Evolutionary conservation across 768 basidiomycete species (phyloP).

Genomic region (Sporobolomyces phaffii): DNA sequence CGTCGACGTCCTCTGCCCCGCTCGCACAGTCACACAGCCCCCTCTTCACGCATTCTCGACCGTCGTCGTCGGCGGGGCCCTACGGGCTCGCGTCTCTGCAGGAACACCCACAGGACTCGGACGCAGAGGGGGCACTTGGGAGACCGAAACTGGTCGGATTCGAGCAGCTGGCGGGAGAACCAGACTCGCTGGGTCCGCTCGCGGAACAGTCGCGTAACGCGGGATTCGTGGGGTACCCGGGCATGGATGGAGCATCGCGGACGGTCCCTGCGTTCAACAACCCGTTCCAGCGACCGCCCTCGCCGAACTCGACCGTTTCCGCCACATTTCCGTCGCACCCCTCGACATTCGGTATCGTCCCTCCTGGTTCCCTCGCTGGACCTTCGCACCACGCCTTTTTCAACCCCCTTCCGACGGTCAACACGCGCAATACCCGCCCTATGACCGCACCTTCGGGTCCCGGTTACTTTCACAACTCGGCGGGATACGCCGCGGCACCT

Average conservation of each 20-base stretch:
- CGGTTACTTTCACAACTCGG: constrained; percentile 4
- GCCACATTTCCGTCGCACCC: background rate
- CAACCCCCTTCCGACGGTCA: constrained; percentile 31
- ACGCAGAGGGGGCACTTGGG: background rate
- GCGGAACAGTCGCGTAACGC: background rate
- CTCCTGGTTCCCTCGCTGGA: background rate
- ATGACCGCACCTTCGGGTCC: constrained; percentile 35
- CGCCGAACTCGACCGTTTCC: background rate
- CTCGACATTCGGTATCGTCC: background rate
- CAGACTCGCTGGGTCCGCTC: background rate
- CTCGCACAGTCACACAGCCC: background rate
- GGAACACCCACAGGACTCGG: constrained; percentile 3
- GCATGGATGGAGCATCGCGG: background rate
- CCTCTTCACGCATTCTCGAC: background rate
- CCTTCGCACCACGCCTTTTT: constrained; percentile 17
- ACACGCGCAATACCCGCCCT: constrained; percentile 35
- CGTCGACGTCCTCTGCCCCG: background rate
- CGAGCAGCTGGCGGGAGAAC: constrained; percentile 22
- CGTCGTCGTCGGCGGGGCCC: background rate
- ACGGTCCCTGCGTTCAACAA: background rate
- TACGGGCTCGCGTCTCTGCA: constrained; percentile 3
- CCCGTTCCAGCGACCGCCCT: constrained; percentile 5
- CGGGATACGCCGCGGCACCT: constrained; percentile 9
- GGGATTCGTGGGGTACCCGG: background rate
- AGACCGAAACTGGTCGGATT: constrained; percentile 21